Base-by-base conservation (phyloP, 108 stramenopile species). In the Nitzschia sp. region DNA sequence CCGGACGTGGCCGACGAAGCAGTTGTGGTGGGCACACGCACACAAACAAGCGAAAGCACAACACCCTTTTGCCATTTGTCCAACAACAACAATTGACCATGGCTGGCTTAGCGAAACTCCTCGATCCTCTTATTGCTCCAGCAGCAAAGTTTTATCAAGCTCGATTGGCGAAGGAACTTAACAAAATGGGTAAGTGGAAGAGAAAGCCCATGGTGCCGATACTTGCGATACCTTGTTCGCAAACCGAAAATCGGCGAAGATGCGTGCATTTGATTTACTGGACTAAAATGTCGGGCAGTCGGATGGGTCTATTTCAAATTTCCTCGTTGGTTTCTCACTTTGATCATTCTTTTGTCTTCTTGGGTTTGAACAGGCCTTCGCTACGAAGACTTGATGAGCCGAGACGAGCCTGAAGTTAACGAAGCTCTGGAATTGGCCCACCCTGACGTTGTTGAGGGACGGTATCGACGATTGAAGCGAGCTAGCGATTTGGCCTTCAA, bases 401-500 rank as follows among this genome's bases (percentile, higher is more conserved):
- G 87, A 49, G 83, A 85, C 35, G 75, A 84, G 33, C 76, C 78
- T 11, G 88, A 88, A 46, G 85, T 95, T 31, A 76, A 82, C 64
- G 94, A 95, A 62, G 94, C 94, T 30, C 75, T 95, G 70, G 72
- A 77, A 55, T 83, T 93, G 77, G 87, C 94, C 34, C 81, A 87
- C 58, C 86, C 90, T 38, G 90, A 88, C 58, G 75, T 88, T n/a
- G 66, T 88, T 19, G 86, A 85, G 26, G 94, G 82, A 48, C 90
- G 94, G 47, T 87, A 86, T 13, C 91, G 94, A 66, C 86, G 94
- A 48, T 76, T 95, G 65, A 90, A 90, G 82, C 88, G 91, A 32
- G 94, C 94, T 24, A 87, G 90, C 59, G 94, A 95, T 66, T 80
- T 95, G 38, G 80, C 81, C 61, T 91, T 84, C 76, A 95, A 95